phyloP scores from a whole-genome alignment of 2,329 filamentous ascomycete genomes.

The Cyclaneusma minus region DNA sequence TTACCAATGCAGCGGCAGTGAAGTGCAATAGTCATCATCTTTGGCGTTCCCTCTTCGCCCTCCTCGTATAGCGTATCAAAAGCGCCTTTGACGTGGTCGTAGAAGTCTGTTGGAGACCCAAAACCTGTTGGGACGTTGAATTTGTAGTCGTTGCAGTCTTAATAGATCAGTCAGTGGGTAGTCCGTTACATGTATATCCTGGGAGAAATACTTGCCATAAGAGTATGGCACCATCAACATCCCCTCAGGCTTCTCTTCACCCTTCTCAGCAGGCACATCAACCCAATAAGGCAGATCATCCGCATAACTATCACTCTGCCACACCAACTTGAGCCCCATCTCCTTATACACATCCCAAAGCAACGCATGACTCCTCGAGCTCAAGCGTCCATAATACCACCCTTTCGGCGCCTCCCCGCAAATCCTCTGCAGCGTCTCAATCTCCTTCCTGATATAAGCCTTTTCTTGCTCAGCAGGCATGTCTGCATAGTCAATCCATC shows the following conservation, averaged over 20 bases:
- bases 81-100: conserved; percentile 29
- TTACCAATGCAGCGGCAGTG: conserved; percentile 36
- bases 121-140: conserved; percentile 14
- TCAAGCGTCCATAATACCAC: conserved; percentile 20
- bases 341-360: conserved; percentile 34
- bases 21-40: conserved; percentile 42
- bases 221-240: conserved; percentile 36
- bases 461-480: conserved; percentile 22
- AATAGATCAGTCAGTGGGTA: too few relatives aligned
- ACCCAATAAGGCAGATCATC: conserved; percentile 41
- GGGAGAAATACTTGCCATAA: conserved; percentile 22
- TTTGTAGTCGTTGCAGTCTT: conserved; percentile 32
- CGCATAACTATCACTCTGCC: conserved; percentile 33
- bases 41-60: conserved; percentile 22
- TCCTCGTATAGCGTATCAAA: conserved; percentile 36
- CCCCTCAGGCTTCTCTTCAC: conserved; percentile 24
- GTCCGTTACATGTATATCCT: too few relatives aligned
- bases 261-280: conserved; percentile 31
- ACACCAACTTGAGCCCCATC: conserved; percentile 32
- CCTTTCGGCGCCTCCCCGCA: conserved; percentile 20
- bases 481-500: conserved; percentile 27
- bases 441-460: conserved; percentile 23
- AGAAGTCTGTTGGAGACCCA: conserved; percentile 11
- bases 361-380: conserved; percentile 25
- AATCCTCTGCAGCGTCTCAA: conserved; percentile 18